These are phyloP conservation scores for Boeremia exigua DNA, from an alignment of 2,329 filamentous ascomycete genomes.

Conservation along the genomic window DNA sequence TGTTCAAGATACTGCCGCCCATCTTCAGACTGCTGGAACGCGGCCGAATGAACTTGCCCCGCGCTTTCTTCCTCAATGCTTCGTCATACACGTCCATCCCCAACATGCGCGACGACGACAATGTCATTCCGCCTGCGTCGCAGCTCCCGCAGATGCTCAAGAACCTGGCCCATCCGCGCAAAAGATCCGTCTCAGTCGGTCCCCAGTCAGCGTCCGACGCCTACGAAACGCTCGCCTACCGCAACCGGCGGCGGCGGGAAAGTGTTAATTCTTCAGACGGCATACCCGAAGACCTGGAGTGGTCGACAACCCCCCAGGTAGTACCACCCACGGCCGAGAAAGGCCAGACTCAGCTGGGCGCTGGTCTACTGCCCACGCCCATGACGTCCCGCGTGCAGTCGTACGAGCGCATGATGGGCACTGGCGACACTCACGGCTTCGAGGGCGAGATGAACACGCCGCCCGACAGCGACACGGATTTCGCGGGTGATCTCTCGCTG, in stretches of 20 bases:
- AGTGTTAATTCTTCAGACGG: slow-evolving; percentile 57
- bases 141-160: slow-evolving; percentile 84
- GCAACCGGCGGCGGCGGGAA: slow-evolving; percentile 72
- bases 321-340: slow-evolving; percentile 41
- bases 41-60: slow-evolving; percentile 77
- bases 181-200: slow-evolving; percentile 84
- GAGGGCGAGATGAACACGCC: slow-evolving; percentile 23
- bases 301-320: slow-evolving; percentile 24
- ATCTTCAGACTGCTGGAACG: slow-evolving; percentile 86
- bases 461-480: slow-evolving; percentile 42
- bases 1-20: slow-evolving; percentile 80
- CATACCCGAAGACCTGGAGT: slow-evolving; percentile 36
- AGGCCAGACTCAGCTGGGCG: slow-evolving; percentile 46
- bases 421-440: slow-evolving; percentile 55
- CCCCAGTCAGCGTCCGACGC: slow-evolving; percentile 96
- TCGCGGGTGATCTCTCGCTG: slow-evolving; percentile 33
- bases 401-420: slow-evolving; percentile 77
- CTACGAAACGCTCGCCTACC: slow-evolving; percentile 92
- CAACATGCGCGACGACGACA: slow-evolving; percentile 75
- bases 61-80: slow-evolving; percentile 89
- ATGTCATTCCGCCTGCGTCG: slow-evolving; percentile 86
- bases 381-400: slow-evolving; percentile 60
- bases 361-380: slow-evolving; percentile 57
- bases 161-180: slow-evolving; percentile 80
- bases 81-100: slow-evolving; percentile 90